Base-by-base conservation (phyloP, 2,329 filamentous ascomycete species). In the Arachnopeziza araneosa region DNA sequence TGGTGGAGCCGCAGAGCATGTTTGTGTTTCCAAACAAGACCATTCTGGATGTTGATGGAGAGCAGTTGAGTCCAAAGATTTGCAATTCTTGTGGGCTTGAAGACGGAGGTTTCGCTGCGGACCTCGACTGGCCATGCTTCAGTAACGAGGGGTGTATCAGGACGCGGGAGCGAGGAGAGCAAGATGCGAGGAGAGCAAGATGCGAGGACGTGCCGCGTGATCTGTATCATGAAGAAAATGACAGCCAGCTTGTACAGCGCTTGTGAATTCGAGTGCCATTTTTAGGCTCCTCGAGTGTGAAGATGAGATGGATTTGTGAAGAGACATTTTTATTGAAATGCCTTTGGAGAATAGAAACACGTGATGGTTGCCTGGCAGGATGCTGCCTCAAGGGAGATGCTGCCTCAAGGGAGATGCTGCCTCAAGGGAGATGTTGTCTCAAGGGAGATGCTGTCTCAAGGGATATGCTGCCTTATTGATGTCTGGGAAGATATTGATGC, bases 1-100 rank as follows among this genome's bases (percentile, higher is more conserved):
- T 52, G 50, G 19, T 57, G 55, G 22, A 52, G 32, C 17, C 3
- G 8, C 9, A 50, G 2, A 22, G 54, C 52, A 55, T 63, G 14
- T 8, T 58, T 24, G 23, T 60, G 30, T 17, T 57, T 63, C 49
- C 55, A 53, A 36, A 60, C 60, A 44, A 60, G 60, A 4, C 58
- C 61, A 58, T 60, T 60, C 51, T 60, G 58, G 17, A 58, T 58
- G 24, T 60, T 58, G n/a, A 63, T 63, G 17, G 56, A 57, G 17
- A 63, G 55, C 8, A 60, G 32, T 26, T 63, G 58, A 24, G 54
- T 21, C 61, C 61, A 63, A 26, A 63, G 52, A 52, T 58, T 56
- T 1, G 58, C 61, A 10, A 63, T 53, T 21, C 44, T 58, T 50
- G 54, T 60, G 12, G 48, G 55, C 7, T 53, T 56, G 36, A 58